These are phyloP conservation scores for Lathyrus oleraceus DNA, from an alignment of 306 rosid genomes.

Conservation along the genomic window DNA sequence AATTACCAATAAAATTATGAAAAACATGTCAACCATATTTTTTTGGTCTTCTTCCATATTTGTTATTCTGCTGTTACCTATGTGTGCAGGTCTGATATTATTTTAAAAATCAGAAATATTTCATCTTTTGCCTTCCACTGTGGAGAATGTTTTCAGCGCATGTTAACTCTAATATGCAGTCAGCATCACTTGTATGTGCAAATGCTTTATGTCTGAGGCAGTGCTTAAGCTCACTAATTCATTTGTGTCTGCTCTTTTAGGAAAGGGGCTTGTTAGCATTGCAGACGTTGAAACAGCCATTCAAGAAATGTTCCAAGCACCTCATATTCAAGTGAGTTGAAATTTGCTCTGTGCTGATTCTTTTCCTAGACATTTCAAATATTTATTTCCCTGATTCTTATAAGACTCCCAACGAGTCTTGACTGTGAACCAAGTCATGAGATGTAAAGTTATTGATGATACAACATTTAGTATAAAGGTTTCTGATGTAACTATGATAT, in stretches of 20 bases:
- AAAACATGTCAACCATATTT: conserved; percentile 7
- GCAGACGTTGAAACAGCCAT: conserved; percentile 85
- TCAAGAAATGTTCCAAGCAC: conserved; percentile 97
- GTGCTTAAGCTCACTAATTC: conserved; percentile 30
- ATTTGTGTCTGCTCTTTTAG: conserved; percentile 44
- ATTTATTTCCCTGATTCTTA: neutral
- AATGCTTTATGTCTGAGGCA: conserved; percentile 21
- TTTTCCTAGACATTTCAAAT: conserved; percentile 29
- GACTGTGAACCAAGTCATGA: conserved; percentile 22
- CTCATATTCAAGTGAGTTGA: conserved; percentile 88
- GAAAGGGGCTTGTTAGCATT: conserved; percentile 68
- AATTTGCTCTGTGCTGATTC: conserved; percentile 12
- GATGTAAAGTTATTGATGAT: conserved; percentile 2
- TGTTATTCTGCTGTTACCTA: conserved; percentile 17
- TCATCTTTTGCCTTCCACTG: conserved; percentile 11
- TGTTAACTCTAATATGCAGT: conserved; percentile 25
- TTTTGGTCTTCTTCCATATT: neutral
- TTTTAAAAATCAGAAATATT: conserved; percentile 1
- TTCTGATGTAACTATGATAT: conserved; percentile 9
- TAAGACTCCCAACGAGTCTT: neutral
- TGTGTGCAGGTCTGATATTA: conserved; percentile 23
- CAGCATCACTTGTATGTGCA: conserved; percentile 5
- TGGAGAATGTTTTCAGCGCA: conserved; percentile 22
- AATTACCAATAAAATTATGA: neutral
- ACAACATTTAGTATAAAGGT: conserved; percentile 11